phyloP scores from a whole-genome alignment of 805 yeast species.

The Saturnispora ahearnii region DNA sequence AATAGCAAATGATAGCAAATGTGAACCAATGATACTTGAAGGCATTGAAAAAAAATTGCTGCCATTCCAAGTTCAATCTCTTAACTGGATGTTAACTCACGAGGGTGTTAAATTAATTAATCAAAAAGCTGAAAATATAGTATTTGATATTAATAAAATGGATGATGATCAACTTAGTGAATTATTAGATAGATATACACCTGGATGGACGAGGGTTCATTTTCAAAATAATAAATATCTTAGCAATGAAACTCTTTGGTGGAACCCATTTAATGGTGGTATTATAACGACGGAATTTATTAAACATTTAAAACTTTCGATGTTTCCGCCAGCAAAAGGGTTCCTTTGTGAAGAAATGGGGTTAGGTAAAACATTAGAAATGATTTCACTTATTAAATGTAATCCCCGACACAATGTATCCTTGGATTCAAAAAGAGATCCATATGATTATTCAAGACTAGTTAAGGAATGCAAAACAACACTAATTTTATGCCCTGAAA shows the following conservation, averaged over 20 bases:
- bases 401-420: constrained; percentile 42
- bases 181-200: constrained; percentile 35
- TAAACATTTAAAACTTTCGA: constrained; percentile 14
- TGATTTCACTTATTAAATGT: constrained; percentile 52
- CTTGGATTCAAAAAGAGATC: constrained; percentile 26
- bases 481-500: constrained; percentile 75
- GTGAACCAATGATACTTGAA: constrained; percentile 9
- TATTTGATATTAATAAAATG: background rate
- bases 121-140: constrained; percentile 16
- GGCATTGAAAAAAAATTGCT: constrained; percentile 19
- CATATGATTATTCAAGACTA: constrained; percentile 33
- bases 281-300: constrained; percentile 30
- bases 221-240: background rate
- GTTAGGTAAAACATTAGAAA: constrained; percentile 87
- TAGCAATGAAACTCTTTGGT: constrained; percentile 29
- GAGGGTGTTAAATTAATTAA: constrained; percentile 32
- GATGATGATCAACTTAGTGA: constrained; percentile 22
- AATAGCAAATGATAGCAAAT: constrained; percentile 7
- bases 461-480: constrained; percentile 58
- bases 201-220: constrained; percentile 42
- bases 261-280: constrained; percentile 43
- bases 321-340: constrained; percentile 40
- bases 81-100: constrained; percentile 45
- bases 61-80: constrained; percentile 44
- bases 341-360: constrained; percentile 96